Base-by-base conservation (phyloP, 352 stramenopile genomes). In the Phytopythium boreale region DNA sequence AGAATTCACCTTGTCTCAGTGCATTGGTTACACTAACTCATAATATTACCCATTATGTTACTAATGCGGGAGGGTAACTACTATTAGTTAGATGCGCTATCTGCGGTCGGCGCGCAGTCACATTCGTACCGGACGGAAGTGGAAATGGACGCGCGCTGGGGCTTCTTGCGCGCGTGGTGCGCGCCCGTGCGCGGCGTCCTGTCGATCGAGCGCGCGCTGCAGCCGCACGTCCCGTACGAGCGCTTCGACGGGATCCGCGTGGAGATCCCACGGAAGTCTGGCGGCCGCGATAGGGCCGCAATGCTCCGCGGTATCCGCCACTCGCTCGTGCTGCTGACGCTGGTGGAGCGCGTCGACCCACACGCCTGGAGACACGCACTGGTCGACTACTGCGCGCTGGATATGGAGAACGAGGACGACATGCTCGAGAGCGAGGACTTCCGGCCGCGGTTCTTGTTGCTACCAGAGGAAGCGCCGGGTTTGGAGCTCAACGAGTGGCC, bases 291-390 rank as follows among this genome's bases (percentile, higher is more conserved):
- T 17, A 22, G 0, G n/a, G 20, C 22, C 53, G 34, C 34, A 6
- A 11, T 6, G 12, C n/a, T 61, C 11, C 55, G 31, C 1, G n/a
- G 14, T 15, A 17, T 34, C 7, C 36, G 37, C 36, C 24, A 26
- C 36, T 4, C 55, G 37, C 55, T 61, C n/a, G 55, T 36, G 34
- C 22, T 61, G 55, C 55, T 61, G 10, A 11, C 34, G 36, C 4
- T 61, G n/a, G 37, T 51, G n/a, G 55, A 37, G n/a, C 55, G 24
- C 55, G 37, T 36, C n/a, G 24, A 61, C 55, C n/a, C 17, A 4
- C 2, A 14, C 11, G 55, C 55, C 8, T 61, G 55, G 55, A 14
- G 22, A 20, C 37, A 26, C 55, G 36, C 19, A 37, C 55, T 61
- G 36, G 17, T 20, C 22, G 24, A 61, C 12, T 61, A 50, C 55